Evolutionary conservation across 768 basidiomycete genomes (phyloP).

Genomic region (Agrocybe praecox): DNA sequence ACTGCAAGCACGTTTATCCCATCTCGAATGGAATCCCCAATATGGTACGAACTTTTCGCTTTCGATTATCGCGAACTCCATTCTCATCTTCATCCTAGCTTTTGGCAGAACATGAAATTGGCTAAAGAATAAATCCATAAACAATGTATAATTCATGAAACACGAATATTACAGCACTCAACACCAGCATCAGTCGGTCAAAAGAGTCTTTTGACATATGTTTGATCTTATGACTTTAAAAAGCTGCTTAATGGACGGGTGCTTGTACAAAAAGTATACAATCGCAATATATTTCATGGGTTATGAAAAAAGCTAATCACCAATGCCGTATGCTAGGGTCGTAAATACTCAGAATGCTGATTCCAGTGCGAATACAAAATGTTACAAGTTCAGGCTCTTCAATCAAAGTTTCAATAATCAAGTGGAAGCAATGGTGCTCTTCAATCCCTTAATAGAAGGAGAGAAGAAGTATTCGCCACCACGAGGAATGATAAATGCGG

Average conservation of each 20-base stretch:
- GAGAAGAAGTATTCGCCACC: constrained; percentile 59
- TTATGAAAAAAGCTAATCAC: neutral
- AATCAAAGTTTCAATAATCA: neutral
- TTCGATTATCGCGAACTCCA: neutral
- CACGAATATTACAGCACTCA: neutral
- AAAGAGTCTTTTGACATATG: neutral
- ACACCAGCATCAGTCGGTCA: neutral
- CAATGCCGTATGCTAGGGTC: neutral
- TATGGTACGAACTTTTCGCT: constrained; percentile 68
- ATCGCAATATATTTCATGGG: neutral
- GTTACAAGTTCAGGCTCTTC: too few relatives aligned
- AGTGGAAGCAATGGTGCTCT: constrained; percentile 27
- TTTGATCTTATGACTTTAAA: neutral
- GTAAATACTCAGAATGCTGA: neutral
- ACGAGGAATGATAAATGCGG: constrained; percentile 43
- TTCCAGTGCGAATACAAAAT: neutral
- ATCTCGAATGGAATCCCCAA: constrained; percentile 96
- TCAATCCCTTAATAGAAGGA: constrained; percentile 49
- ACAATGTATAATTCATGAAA: neutral
- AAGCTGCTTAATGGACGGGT: neutral
- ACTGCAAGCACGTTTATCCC: constrained; percentile 87
- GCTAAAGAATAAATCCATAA: constrained; percentile 32
- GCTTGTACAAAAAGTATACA: neutral
- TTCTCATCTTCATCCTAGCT: constrained; percentile 48
- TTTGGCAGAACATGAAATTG: constrained; percentile 90